phyloP scores from a whole-genome alignment of 768 basidiomycete species.

The Calocybe cyanea region DNA sequence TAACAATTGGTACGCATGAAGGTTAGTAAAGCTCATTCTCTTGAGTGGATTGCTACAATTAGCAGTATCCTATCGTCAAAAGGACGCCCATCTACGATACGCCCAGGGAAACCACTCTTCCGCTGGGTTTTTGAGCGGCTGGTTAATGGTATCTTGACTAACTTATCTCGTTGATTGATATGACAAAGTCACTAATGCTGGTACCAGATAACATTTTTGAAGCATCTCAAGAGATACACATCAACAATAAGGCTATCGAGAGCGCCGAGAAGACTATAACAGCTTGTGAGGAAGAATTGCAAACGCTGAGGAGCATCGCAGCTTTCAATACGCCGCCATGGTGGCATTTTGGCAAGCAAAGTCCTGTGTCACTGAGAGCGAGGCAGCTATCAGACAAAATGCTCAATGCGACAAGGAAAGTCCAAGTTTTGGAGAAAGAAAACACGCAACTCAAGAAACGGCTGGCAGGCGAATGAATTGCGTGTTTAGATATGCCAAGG shows the following conservation, averaged over 20 bases:
- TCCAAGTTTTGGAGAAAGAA: slow-evolving; percentile 66
- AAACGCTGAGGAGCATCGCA: slow-evolving; percentile 62
- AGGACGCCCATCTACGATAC: slow-evolving; percentile 83
- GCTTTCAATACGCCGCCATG: slow-evolving; percentile 38
- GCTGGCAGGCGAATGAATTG: too few species aligned
- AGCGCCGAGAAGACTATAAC: slow-evolving; percentile 61
- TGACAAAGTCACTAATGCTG: slow-evolving; percentile 7
- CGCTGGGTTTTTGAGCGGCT: slow-evolving; percentile 81
- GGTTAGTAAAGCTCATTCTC: slow-evolving; percentile 37
- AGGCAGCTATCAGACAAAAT: slow-evolving; percentile 75
- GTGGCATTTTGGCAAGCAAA: slow-evolving; percentile 39
- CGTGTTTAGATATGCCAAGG: too few species aligned
- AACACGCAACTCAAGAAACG: slow-evolving; percentile 65
- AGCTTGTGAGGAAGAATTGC: slow-evolving; percentile 74
- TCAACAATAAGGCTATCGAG: slow-evolving; percentile 66
- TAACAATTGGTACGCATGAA: slow-evolving; percentile 72
- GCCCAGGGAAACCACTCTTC: slow-evolving; percentile 89
- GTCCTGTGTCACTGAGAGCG: slow-evolving; percentile 56
- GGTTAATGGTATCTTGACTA: slow-evolving; percentile 58
- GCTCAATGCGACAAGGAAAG: slow-evolving; percentile 59
- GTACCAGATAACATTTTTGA: slow-evolving; percentile 69
- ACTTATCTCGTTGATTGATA: neutral
- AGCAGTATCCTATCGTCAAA: neutral
- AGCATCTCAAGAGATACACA: slow-evolving; percentile 77
- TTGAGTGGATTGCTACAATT: neutral